These are phyloP conservation scores for Tephrocybe sp. DNA, from an alignment of 768 basidiomycete genomes.

Conservation along the genomic window DNA sequence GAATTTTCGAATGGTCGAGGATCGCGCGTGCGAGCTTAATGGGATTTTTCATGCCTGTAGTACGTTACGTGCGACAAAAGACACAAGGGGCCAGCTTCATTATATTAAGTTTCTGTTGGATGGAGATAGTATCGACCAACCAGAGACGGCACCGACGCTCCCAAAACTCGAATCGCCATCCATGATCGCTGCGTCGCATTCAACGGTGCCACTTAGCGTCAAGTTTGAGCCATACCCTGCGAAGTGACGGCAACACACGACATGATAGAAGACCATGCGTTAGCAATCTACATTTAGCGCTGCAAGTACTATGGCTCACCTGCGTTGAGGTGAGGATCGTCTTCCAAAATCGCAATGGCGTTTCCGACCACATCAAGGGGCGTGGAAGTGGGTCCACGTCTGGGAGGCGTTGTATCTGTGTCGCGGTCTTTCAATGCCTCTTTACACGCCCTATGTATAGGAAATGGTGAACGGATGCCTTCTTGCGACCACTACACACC, in stretches of 20 bases:
- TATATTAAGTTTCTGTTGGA: too few species aligned
- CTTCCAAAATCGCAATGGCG: conserved; percentile 61
- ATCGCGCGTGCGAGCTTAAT: conserved; percentile 59
- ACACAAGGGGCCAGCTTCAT: background rate
- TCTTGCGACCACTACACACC: background rate
- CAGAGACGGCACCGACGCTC: conserved; percentile 71
- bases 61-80: too few species aligned
- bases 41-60: conserved; percentile 74
- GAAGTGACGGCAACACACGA: too few species aligned
- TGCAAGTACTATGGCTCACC: conserved; percentile 38
- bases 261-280: background rate
- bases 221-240: conserved; percentile 83
- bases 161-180: conserved; percentile 52
- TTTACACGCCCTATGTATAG: conserved; percentile 49
- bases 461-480: background rate
- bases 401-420: background rate
- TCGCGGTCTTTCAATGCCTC: conserved; percentile 30
- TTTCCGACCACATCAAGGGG: conserved; percentile 49
- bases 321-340: conserved; percentile 70
- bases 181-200: conserved; percentile 84
- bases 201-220: conserved; percentile 70
- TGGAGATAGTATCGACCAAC: conserved; percentile 29
- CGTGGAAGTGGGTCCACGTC: conserved; percentile 14
- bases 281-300: too few species aligned
- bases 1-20: conserved; percentile 48